Percentiles rank a stretch among this genome's conserved stretches.
Evolutionary conservation across 2,329 filamentous ascomycete genomes (phyloP).

Genomic region (Apiospora saccharicola): DNA sequence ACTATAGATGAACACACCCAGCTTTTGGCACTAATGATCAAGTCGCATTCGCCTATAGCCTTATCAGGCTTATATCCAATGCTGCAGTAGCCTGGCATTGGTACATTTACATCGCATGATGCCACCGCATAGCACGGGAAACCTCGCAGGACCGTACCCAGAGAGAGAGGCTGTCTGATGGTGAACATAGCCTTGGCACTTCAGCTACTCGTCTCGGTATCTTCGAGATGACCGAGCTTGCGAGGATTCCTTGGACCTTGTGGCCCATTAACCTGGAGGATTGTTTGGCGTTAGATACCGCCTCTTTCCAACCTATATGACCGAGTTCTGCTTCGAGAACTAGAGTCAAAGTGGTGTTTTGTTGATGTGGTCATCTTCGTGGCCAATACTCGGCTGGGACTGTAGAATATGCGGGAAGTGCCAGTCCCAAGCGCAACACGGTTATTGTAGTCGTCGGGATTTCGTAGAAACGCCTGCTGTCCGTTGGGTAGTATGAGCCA

Average conservation of each 20-base stretch:
- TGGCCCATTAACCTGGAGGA: background rate
- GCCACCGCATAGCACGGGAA: background rate
- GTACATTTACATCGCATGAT: background rate
- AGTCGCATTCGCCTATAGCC: background rate
- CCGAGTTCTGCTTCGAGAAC: no score
- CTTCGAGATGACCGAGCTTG: background rate
- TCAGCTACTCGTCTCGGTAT: background rate
- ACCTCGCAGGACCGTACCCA: background rate
- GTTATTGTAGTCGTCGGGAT: background rate
- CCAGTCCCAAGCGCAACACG: background rate
- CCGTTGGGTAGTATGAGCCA: background rate
- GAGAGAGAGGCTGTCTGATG: background rate
- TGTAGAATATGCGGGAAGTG: background rate
- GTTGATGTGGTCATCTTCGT: background rate
- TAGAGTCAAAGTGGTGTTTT: background rate
- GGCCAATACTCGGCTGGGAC: background rate
- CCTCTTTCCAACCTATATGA: background rate
- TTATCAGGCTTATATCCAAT: background rate
- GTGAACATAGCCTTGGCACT: background rate
- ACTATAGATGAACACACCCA: slow-evolving; percentile 13
- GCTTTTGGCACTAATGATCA: background rate
- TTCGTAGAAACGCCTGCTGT: background rate
- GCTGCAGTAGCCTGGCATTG: background rate
- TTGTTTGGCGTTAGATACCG: background rate
- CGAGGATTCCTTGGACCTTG: background rate